Conservation (phyloP, 1,284 basidiomycete species). For the Wolfiporia cocos region DNA sequence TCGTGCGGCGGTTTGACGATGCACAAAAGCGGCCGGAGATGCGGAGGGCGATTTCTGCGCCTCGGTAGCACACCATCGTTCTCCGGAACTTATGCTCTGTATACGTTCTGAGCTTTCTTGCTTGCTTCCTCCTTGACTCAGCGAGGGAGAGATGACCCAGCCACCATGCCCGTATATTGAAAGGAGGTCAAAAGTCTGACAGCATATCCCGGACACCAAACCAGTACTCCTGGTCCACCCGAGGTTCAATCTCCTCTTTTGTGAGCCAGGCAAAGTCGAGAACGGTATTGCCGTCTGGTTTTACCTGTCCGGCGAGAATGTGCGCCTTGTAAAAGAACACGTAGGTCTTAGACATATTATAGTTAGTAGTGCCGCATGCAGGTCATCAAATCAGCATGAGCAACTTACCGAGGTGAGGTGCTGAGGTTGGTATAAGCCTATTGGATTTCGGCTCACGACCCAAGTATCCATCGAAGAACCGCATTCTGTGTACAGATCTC, state of each 20-base stretch:
- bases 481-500: constrained; percentile 60
- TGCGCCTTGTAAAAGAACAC: constrained; percentile 82
- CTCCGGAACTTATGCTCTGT: no score
- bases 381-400: background rate
- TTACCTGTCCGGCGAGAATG: constrained; percentile 73
- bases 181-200: constrained; percentile 51
- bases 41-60: constrained; percentile 48
- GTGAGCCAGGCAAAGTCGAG: constrained; percentile 87
- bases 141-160: background rate
- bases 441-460: constrained; percentile 71
- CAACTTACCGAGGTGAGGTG: constrained; percentile 19
- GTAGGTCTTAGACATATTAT: constrained; percentile 17
- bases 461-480: constrained; percentile 77
- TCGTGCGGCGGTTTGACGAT: constrained; percentile 85
- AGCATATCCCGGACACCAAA: constrained; percentile 72
- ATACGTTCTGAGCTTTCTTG: no score
- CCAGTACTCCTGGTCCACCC: constrained; percentile 69
- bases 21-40: constrained; percentile 63
- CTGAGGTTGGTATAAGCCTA: constrained; percentile 56
- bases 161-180: background rate
- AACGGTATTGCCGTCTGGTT: constrained; percentile 44
- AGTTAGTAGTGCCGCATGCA: no score
- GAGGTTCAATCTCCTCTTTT: constrained; percentile 75
- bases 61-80: constrained; percentile 23
- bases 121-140: no score